Evolutionary conservation across 2,329 filamentous ascomycete genomes (phyloP).

Genomic region (Corynespora cassiicola): DNA sequence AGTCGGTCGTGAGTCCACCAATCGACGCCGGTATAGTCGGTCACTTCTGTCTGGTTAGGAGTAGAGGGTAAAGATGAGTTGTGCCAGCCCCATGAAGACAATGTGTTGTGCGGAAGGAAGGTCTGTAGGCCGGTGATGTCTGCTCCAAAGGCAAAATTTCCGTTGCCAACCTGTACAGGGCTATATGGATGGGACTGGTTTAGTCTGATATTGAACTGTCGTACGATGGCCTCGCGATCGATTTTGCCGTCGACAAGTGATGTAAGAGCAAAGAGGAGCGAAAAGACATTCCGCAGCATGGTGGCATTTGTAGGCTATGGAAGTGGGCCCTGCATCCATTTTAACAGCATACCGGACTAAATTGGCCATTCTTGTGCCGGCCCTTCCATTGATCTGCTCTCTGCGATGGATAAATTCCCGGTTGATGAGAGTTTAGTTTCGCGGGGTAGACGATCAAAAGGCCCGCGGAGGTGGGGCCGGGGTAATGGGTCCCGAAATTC

Average conservation of each 20-base stretch:
- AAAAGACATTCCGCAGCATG: conserved; percentile 12
- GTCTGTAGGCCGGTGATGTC: conserved; percentile 57
- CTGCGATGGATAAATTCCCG: conserved; percentile 31
- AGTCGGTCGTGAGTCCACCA: conserved; percentile 54
- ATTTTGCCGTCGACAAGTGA: conserved; percentile 23
- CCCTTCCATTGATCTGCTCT: conserved; percentile 7
- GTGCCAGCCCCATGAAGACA: conserved; percentile 56
- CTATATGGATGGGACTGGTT: conserved; percentile 58
- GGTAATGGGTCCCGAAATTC: conserved; percentile 17
- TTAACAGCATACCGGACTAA: conserved; percentile 2
- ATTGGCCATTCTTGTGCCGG: conserved; percentile 10
- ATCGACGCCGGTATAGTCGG: conserved; percentile 50
- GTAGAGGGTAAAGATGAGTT: conserved; percentile 52
- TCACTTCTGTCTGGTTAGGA: conserved; percentile 39
- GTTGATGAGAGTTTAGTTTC: conserved; percentile 25
- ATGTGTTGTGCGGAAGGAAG: conserved; percentile 50
- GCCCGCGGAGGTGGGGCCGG: conserved; percentile 7
- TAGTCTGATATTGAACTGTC: conserved; percentile 55
- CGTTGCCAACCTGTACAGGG: conserved; percentile 59
- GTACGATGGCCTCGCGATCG: conserved; percentile 36
- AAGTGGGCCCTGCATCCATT: conserved; percentile 4
- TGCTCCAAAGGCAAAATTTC: conserved; percentile 55
- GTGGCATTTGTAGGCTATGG: conserved; percentile 3
- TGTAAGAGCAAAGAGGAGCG: conserved; percentile 7
- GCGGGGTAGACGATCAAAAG: conserved; percentile 25